A percentile compares a stretch with the other conserved stretches of the same genome.
Evolutionary conservation across 169 alveolate species (phyloP).

Genomic region (Plasmodium ovale): DNA sequence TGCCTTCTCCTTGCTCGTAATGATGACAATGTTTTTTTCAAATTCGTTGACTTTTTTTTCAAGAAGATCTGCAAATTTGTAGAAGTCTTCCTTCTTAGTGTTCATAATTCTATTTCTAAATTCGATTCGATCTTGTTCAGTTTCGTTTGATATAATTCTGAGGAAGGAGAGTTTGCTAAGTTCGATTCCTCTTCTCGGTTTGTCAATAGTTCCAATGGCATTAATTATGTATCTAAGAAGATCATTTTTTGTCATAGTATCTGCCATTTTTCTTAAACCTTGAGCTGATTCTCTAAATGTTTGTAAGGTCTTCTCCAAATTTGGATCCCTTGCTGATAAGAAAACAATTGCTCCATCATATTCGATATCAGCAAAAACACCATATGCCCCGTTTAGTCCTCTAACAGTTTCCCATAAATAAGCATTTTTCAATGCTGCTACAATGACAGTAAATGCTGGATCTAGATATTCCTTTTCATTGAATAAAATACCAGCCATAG

Average conservation of each 20-base stretch:
- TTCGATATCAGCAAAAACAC: slow-evolving; percentile 78
- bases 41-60: slow-evolving; percentile 61
- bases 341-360: slow-evolving; percentile 70
- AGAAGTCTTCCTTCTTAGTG: slow-evolving; percentile 71
- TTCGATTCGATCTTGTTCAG: slow-evolving; percentile 57
- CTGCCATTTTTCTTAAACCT: slow-evolving; percentile 75
- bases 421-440: slow-evolving; percentile 78
- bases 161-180: slow-evolving; percentile 44
- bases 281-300: slow-evolving; percentile 69
- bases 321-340: slow-evolving; percentile 71
- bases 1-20: slow-evolving; percentile 73
- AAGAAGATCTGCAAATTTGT: slow-evolving; percentile 72
- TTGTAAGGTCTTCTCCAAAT: slow-evolving; percentile 68
- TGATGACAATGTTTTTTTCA: slow-evolving; percentile 56
- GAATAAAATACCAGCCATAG: slow-evolving; percentile 84
- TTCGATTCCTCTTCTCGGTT: slow-evolving; percentile 73
- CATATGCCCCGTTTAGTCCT: slow-evolving; percentile 85
- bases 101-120: slow-evolving; percentile 66
- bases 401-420: slow-evolving; percentile 84
- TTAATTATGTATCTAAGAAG: slow-evolving; percentile 60
- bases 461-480: slow-evolving; percentile 77
- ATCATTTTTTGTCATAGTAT: slow-evolving; percentile 73
- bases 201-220: slow-evolving; percentile 64
- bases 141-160: slow-evolving; percentile 53
- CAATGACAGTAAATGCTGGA: slow-evolving; percentile 80